Evolutionary conservation across 768 basidiomycete genomes (phyloP), one percentile per base, ranked within the genome.

Genomic region (Butyriboletus loyo): DNA sequence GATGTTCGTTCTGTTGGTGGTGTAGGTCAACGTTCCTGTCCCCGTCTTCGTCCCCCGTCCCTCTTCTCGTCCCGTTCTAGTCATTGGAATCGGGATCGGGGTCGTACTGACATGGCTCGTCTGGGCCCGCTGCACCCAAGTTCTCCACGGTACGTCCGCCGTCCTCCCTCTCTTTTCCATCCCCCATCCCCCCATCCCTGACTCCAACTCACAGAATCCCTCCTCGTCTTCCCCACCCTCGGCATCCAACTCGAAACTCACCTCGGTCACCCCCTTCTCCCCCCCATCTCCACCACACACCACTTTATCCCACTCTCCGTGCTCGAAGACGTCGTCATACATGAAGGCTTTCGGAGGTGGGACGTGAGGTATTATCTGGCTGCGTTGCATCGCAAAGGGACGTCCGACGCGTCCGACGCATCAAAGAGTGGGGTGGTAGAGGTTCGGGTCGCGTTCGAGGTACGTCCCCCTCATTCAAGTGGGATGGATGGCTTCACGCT

Each of bases 171-270:
- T 9, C n/a, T 19, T 3, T 13, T 9, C 11, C 7, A 22, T 46
- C 9, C 41, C 25, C 11, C 1, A 6, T 5, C 8, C 1, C 0
- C 5, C 35, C 22, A 4, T 10, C n/a, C 38, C 11, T 31, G 5
- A 15, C 8, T 15, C 17, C 14, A 47, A 19, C 36, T 4, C 24
- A n/a, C 49, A 91, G 89, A 92, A 70, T 89, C 87, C 19, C 71
- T 91, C 5, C 67, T 89, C 38, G 73, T 86, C 34, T 65, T 90
- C 40, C 84, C 85, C 8, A 72, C 75, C 1, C 81, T 86, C 48
- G 89, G 89, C 11, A 72, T 92, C 37, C 90, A 92, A 61, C 68
- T 92, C 3, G 88, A 91, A 66, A 85, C 82, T 0, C 81, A 82
- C 66, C 73, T 79, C 49, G 89, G 87, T 1, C 64, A 84, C 30